Base-by-base conservation (phyloP, 371 early-diverging fungal genomes). In the Rhizopus microsporus region DNA sequence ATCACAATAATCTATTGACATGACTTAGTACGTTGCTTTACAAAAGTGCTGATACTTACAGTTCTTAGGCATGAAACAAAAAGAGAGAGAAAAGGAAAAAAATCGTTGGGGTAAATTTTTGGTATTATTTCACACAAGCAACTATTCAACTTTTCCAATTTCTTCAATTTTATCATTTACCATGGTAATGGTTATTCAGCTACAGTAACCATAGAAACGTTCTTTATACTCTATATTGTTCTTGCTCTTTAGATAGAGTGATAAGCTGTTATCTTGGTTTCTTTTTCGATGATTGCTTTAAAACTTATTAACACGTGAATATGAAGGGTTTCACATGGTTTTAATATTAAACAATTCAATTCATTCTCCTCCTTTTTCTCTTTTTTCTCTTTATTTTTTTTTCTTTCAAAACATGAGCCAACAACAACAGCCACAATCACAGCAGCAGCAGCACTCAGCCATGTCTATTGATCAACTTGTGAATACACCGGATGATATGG, bases 401-500 rank as follows among this genome's bases (percentile, higher is more conserved):
- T 60, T 38, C 30, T 48, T 38, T 51, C 8, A 42, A 56, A 34
- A 45, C 23, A 23, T 54, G 37, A 52, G 47, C 56, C 51, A 58
- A 16, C 33, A 44, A 60, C 7, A 16, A 59, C n/a, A n/a, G n/a
- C 23, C 23, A 23, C 23, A 23, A 23, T 23, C 23, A 23, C 23
- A 23, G 23, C 23, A 23, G 23, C 23, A 64, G 7, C 56, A 54
- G 44, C 52, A 31, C 23, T 69, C 69, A 35, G 65, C 62, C 35
- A 76, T 76, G 77, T 72, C 77, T 17, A 72, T 76, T 46, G 62
- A 59, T 17, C 69, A 72, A 52, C 62, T 76, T 5, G 56, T 65
- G 3, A 57, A 69, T 56, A 29, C 30, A 15, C 51, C 47, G 33
- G 59, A 59, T 39, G 51, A 54, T 7, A 48, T 65, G 29, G 86